Base-by-base conservation (phyloP, 305 asterid genomes). In the Fraxinus nigra region DNA sequence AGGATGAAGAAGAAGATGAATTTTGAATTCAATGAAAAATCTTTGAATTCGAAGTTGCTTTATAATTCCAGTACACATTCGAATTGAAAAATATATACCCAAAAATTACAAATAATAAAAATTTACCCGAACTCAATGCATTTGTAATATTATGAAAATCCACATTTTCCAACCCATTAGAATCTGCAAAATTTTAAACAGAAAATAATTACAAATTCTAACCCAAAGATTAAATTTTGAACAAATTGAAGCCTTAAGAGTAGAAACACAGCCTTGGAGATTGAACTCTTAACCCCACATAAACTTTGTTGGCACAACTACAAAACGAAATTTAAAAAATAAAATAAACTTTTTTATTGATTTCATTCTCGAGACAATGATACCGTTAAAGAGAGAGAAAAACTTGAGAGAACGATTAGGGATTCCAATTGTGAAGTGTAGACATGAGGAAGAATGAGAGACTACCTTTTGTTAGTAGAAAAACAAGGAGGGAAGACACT, bases 241-340 rank as follows among this genome's bases (percentile, higher is more conserved):
- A 40, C 51, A 40, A 40, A 40, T 10, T 40, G 51, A 40, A 40
- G 51, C 16, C 51, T 40, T 40, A 34, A 33, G 9, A 43, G 77
- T 33, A 75, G 86, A 81, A 72, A 83, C n/a, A 90, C 92, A 0
- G 32, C 93, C 97, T 84, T 56, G 97, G 96, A 77, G 90, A 89
- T 88, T 93, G 98, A 79, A 78, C 82, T 88, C 96, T 85, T 78
- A 94, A 87, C 5, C 97, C 96, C 38, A 85, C 95, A 74, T 59
- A 92, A 35, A 86, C 88, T 83, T 88, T 92, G 92, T 78, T 86
- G 40, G 80, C 89, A 14, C 92, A 91, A 85, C 98, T 94, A 89
- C 88, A 82, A 86, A 80, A 51, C 51, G 51, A 40, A 18, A 69
- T 13, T 28, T 24, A 8, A 24, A 3, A 2, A 11, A 43, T 33